Conservation (phyloP, 805 yeast species). For the Metschnikowia santaceciliae region DNA sequence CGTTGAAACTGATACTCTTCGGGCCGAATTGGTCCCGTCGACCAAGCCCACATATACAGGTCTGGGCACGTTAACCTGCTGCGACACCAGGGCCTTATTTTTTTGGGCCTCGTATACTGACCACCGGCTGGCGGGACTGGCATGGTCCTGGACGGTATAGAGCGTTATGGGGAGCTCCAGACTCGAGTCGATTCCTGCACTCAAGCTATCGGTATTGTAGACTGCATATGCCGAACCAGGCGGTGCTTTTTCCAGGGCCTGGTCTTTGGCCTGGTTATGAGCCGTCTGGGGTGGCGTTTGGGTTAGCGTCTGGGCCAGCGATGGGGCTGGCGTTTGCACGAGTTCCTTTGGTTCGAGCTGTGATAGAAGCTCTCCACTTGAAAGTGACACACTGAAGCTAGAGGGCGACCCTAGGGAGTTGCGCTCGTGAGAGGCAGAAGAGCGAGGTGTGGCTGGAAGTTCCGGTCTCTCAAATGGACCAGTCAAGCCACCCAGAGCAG, state of each 20-base stretch:
- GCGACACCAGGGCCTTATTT: neutral
- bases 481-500: too few species aligned
- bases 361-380: constrained; percentile 19
- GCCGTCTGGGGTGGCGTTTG: too few species aligned
- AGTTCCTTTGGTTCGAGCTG: neutral
- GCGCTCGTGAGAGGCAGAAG: neutral
- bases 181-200: constrained; percentile 27
- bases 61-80: neutral
- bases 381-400: constrained; percentile 13
- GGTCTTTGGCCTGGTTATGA: too few species aligned
- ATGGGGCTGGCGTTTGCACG: neutral
- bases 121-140: constrained; percentile 5
- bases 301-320: too few species aligned
- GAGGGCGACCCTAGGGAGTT: neutral
- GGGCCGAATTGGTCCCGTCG: constrained; percentile 9
- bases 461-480: neutral
- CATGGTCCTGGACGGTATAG: constrained; percentile 28
- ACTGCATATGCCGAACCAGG: neutral
- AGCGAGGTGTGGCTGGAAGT: neutral
- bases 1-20: constrained; percentile 6
- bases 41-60: constrained; percentile 6
- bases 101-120: constrained; percentile 7
- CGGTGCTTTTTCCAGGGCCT: neutral
- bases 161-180: constrained; percentile 28
- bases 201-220: constrained; percentile 13